phyloP scores from a whole-genome alignment of 2,329 filamentous ascomycete species.

The Cercospora sp. region DNA sequence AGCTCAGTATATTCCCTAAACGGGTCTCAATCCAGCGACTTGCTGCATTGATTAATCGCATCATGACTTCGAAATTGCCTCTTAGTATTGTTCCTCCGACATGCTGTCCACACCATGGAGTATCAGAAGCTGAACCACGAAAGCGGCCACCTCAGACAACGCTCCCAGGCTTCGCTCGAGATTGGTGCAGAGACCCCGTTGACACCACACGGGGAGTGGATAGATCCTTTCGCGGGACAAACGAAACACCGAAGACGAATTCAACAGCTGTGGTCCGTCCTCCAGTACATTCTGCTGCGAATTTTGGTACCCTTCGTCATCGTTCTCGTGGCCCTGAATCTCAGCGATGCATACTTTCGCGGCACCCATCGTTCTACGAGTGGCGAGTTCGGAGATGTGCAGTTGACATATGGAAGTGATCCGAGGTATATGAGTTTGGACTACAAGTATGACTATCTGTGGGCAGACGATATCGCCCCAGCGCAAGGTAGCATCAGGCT shows the following conservation, averaged over 20 bases:
- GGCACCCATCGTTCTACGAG: background rate
- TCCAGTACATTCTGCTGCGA: constrained; percentile 9
- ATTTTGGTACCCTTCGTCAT: constrained; percentile 14
- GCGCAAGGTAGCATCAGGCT: constrained; percentile 13
- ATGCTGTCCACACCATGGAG: background rate
- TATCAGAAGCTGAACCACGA: constrained; percentile 7
- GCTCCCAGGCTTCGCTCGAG: background rate
- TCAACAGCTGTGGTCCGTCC: background rate
- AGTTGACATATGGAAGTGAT: constrained; percentile 19
- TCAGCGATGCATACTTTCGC: constrained; percentile 4
- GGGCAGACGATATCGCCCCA: constrained; percentile 12
- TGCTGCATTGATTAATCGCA: background rate
- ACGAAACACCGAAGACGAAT: background rate
- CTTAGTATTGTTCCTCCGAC: background rate
- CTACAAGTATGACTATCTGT: constrained; percentile 21
- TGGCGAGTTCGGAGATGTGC: constrained; percentile 1
- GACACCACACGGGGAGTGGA: constrained; percentile 1
- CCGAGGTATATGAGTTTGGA: constrained; percentile 18
- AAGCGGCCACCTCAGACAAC: constrained; percentile 4
- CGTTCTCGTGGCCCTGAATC: constrained; percentile 9
- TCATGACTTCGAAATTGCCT: background rate
- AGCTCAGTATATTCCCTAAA: background rate
- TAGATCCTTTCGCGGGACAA: background rate
- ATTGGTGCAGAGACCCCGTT: background rate
- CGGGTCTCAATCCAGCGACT: background rate